Conservation (phyloP, 2,329 filamentous ascomycete species). For the Furcasterigmium sp. region DNA sequence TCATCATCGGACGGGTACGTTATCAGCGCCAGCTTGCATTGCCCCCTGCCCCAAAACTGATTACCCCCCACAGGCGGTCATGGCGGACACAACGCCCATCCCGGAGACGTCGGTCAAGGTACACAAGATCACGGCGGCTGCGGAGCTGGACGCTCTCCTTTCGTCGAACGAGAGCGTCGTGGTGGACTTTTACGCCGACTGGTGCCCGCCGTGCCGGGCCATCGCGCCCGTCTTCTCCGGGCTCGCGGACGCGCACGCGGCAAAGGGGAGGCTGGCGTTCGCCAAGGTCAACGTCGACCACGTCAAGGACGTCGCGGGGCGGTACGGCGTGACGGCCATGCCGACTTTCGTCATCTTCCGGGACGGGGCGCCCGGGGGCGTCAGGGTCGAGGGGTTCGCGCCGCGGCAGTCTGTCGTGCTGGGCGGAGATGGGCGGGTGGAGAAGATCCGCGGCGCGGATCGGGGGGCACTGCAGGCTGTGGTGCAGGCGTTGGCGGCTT, state of each 20-base stretch:
- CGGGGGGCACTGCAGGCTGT: conserved; percentile 18
- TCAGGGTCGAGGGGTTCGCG: conserved; percentile 16
- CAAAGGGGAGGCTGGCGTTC: conserved; percentile 41
- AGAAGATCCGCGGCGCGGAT: conserved; percentile 23
- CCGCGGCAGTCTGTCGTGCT: conserved; percentile 15
- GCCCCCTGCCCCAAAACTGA: too few relatives aligned
- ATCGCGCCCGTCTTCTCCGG: conserved; percentile 39
- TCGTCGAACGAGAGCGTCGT: conserved; percentile 1
- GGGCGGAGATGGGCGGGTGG: conserved; percentile 19
- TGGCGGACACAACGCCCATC: conserved; percentile 25
- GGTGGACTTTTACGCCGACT: conserved; percentile 45
- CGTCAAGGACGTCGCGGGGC: conserved; percentile 40
- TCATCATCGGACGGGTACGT: too few relatives aligned
- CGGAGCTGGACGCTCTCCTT: conserved; percentile 18
- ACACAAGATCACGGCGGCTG: conserved; percentile 21
- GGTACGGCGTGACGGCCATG: conserved; percentile 49
- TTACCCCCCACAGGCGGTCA: too few relatives aligned
- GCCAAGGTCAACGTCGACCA: conserved; percentile 56
- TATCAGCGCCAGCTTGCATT: too few relatives aligned
- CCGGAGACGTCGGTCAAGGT: conserved; percentile 33
- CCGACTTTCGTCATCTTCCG: conserved; percentile 58
- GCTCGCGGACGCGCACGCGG: conserved; percentile 30
- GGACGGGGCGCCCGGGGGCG: conserved; percentile 32
- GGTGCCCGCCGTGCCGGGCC: conserved; percentile 44
- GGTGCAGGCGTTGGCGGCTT: conserved; percentile 19